Base-by-base conservation (phyloP, 202 grass and related monocot genomes). In the Elaeis oleifera region DNA sequence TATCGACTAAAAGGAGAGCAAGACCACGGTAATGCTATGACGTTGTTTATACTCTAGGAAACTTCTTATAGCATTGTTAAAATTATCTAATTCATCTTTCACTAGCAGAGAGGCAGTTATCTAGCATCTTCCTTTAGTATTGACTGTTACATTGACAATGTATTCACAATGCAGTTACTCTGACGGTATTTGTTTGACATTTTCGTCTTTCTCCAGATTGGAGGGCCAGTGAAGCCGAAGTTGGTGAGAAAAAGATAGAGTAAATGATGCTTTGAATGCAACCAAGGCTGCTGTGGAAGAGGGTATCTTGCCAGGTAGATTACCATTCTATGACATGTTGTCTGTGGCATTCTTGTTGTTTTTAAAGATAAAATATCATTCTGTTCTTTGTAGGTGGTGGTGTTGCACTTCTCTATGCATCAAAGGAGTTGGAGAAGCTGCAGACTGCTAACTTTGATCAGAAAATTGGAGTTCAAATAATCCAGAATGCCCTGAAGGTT, bases 401-500 rank as follows among this genome's bases (percentile, higher is more conserved):
- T 71, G 85, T 94, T 78, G 94, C 94, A 32, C 94, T 99, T 81
- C 88, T 99, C 16, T 99, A 99, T 87, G 94, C 94, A 58, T 89
- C 87, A 18, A 99, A 84, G 71, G 94, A 89, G 59, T 67, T 99
- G 20, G 94, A 86, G 32, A 89, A 92, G 54, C 53, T 99, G 69
- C 80, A 48, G 52, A 92, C 88, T 8, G 82, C 88, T 0, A 99
- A 99, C 75, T 99, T 92, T 28, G 94, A 99, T 69, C 94, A 92
- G 72, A 99, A 86, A 78, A 99, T 99, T 23, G 94, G 88, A 32
- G 94, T 99, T 5, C 94, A 99, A 55, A 99, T 99, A 17, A 99
- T 99, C 82, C 94, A 99, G 58, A 99, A 99, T 73, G 85, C 94
- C 74, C 72, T 92, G 65, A 99, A 92, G 94, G 94, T 97, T 25